A percentile compares a stretch with the other conserved stretches of the same genome.
Evolutionary conservation across 2,329 filamentous ascomycete species (phyloP).

Genomic region (Botryotinia calthae): DNA sequence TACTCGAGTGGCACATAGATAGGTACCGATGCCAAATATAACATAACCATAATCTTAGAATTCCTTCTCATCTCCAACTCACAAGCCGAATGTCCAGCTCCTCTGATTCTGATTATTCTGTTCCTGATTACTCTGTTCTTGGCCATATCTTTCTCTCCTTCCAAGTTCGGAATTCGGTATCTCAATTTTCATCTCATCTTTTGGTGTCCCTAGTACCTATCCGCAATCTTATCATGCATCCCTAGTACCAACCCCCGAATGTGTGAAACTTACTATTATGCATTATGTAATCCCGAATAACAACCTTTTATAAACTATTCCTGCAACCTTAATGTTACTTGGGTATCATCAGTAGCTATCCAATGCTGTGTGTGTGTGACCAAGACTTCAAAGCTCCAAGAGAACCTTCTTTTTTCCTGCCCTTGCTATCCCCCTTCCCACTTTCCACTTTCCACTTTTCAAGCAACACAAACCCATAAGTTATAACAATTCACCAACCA

Average conservation of each 20-base stretch:
- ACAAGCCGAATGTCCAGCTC: too few species aligned
- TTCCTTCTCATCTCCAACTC: background rate
- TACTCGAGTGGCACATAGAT: too few species aligned
- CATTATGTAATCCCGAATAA: background rate
- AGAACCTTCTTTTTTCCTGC: background rate
- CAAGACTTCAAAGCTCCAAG: background rate
- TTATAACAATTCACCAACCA: background rate
- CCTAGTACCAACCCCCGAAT: background rate
- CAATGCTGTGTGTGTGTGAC: background rate
- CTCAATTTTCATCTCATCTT: background rate
- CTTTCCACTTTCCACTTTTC: background rate
- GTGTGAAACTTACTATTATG: background rate
- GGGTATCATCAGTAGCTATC: background rate
- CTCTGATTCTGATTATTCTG: background rate
- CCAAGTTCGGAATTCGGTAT: background rate
- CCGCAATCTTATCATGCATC: background rate
- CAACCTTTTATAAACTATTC: background rate
- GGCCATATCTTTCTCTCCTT: background rate
- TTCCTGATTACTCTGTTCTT: background rate
- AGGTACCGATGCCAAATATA: too few species aligned
- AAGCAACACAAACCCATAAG: background rate
- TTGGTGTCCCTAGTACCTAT: background rate
- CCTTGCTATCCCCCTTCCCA: background rate
- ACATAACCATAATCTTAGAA: too few species aligned
- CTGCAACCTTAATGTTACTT: background rate